Evolutionary conservation across 2,329 filamentous ascomycete species (phyloP), one percentile per base, ranked within the genome.

Genomic region (Berkeleyomyces basicola): DNA sequence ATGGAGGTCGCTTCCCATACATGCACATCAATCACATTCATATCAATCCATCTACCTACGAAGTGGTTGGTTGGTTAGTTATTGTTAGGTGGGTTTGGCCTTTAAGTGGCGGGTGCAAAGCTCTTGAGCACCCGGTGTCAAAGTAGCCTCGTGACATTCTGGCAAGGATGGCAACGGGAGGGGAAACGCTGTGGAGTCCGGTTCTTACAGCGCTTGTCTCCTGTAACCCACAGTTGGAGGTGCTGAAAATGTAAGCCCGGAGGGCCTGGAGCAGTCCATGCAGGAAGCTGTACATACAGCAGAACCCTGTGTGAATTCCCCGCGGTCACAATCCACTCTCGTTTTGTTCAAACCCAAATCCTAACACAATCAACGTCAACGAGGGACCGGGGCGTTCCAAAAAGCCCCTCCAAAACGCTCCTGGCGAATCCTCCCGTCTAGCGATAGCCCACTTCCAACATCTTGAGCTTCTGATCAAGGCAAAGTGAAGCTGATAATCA

Each of bases 51-150:
- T 23, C 2, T 23, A 23, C 2, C 2, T 23, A 23, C 2, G 23
- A 23, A 23, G 23, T 23, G 23, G 23, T 23, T 23, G 23, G 23
- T 23, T 23, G 2, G 2, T 23, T 23, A 23, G 1, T 23, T 23
- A 2, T 23, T 23, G 23, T 23, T 23, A 2, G 23, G 23, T 23
- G 23, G 23, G 23, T 23, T 46, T 46, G 14, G 43, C 16, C 43
- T 55, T 55, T 23, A 55, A 61, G 59, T 61, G 59, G 33, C n/a
- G 11, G 61, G 51, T 58, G 61, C n/a, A 16, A 14, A 58, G 23
- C 40, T 55, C 16, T 16, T 7, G 10, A 10, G 4, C 16, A 40
- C 7, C 9, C 11, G 53, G 61, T 62, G 61, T 14, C 23, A 46
- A 58, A 49, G 7, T 36, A 36, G 4, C 42, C 61, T 23, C 61